Evolutionary conservation across 768 basidiomycete species (phyloP).

Genomic region (Exsudoporus frostii): DNA sequence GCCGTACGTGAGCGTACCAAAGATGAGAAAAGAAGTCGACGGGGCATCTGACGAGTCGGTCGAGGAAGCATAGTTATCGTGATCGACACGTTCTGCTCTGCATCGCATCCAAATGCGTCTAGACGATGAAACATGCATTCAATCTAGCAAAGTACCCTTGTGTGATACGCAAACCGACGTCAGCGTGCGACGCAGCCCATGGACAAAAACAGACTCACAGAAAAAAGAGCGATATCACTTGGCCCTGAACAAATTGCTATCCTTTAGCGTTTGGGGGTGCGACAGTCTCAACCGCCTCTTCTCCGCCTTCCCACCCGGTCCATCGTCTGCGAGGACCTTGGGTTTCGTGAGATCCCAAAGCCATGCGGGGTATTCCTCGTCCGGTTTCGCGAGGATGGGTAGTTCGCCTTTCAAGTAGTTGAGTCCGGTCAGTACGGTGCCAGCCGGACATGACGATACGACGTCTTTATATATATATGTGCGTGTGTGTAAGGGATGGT

Average conservation of each 20-base stretch:
- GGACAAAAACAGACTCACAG: background rate
- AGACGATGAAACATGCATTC: no score
- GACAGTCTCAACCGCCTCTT: slow-evolving; percentile 53
- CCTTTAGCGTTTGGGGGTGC: slow-evolving; percentile 71
- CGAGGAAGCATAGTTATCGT: slow-evolving; percentile 18
- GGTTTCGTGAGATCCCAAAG: slow-evolving; percentile 75
- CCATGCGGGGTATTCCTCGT: slow-evolving; percentile 88
- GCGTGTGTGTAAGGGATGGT: background rate
- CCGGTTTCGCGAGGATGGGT: slow-evolving; percentile 70
- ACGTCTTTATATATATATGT: slow-evolving; percentile 6
- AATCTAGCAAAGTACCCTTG: no score
- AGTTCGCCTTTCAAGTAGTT: slow-evolving; percentile 82
- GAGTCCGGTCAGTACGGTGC: slow-evolving; percentile 75
- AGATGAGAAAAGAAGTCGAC: slow-evolving; percentile 58
- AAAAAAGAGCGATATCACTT: slow-evolving; percentile 40
- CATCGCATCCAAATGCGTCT: no score
- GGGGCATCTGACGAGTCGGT: slow-evolving; percentile 36
- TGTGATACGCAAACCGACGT: no score
- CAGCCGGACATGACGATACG: slow-evolving; percentile 63
- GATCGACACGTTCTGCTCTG: no score
- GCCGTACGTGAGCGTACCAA: slow-evolving; percentile 62
- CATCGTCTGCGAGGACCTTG: slow-evolving; percentile 62
- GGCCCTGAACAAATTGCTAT: slow-evolving; percentile 82
- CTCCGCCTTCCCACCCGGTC: slow-evolving; percentile 66
- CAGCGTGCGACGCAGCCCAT: no score